Conservation (phyloP, 306 rosid species). For the Lotus japonicus region DNA sequence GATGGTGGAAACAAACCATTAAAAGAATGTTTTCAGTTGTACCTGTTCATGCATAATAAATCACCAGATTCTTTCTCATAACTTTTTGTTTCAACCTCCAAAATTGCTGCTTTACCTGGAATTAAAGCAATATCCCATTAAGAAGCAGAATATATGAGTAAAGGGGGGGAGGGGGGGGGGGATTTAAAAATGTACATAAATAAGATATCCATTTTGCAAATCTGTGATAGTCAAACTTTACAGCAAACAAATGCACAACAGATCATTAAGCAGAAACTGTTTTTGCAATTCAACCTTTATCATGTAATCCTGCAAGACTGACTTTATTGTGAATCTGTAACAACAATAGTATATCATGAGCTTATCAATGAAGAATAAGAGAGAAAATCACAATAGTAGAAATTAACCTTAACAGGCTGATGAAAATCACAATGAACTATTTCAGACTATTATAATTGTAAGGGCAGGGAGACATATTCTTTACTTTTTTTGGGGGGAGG, state of each 20-base stretch:
- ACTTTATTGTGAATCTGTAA: conserved; percentile 58
- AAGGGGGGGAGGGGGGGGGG: neutral
- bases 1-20: conserved; percentile 7
- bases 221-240: conserved; percentile 14
- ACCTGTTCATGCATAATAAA: conserved; percentile 89
- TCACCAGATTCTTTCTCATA: conserved; percentile 71
- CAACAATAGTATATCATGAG: conserved; percentile 22
- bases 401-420: neutral
- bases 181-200: neutral
- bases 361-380: conserved; percentile 16
- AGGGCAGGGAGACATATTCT: neutral
- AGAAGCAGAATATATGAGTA: neutral
- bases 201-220: conserved; percentile 1
- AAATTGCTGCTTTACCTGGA: conserved; percentile 91
- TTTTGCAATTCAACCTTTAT: conserved; percentile 63
- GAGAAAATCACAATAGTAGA: neutral
- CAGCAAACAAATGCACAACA: conserved; percentile 13
- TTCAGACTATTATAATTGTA: neutral
- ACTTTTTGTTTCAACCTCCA: conserved; percentile 90
- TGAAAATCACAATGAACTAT: neutral
- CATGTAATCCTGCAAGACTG: conserved; percentile 87
- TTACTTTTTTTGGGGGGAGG: neutral
- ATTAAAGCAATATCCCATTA: conserved; percentile 7
- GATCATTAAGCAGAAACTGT: conserved; percentile 9
- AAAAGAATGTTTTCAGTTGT: conserved; percentile 17